Percentiles rank a stretch among this genome's conserved stretches.
Conservation (phyloP, 352 stramenopile genomes). For the Blastocystis sp. region DNA sequence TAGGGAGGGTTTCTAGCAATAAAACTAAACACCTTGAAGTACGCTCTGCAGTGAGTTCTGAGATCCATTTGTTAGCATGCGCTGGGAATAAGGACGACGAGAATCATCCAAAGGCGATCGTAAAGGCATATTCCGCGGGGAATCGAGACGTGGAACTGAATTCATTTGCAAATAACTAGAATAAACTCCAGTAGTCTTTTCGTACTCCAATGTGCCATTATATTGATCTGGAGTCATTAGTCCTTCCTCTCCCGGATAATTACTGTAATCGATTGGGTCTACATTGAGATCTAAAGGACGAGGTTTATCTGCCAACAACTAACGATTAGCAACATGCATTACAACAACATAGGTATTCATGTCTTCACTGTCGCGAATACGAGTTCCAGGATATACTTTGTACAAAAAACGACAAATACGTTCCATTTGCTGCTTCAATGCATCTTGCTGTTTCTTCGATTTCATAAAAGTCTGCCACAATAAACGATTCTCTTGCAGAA, state of each 20-base stretch:
- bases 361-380: constrained; percentile 17
- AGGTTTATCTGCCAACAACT: constrained; percentile 38
- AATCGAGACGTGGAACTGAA: constrained; percentile 40
- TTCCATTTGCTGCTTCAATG: constrained; percentile 67
- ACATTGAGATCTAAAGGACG: neutral
- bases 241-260: constrained; percentile 8
- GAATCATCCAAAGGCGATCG: constrained; percentile 19
- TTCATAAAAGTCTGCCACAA: constrained; percentile 65
- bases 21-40: neutral
- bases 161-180: constrained; percentile 60
- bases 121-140: neutral
- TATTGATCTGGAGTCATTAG: constrained; percentile 57
- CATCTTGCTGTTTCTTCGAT: constrained; percentile 62
- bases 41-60: neutral
- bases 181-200: neutral
- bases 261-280: neutral
- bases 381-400: constrained; percentile 50
- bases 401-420: constrained; percentile 47
- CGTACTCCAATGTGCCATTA: constrained; percentile 44
- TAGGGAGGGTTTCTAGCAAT: neutral
- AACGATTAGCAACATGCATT: neutral
- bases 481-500: constrained; percentile 53
- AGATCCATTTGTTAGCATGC: constrained; percentile 35
- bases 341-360: neutral
- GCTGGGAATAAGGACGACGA: neutral